phyloP scores from a whole-genome alignment of 306 rosid genomes.

The Gastrolobium villosum region DNA sequence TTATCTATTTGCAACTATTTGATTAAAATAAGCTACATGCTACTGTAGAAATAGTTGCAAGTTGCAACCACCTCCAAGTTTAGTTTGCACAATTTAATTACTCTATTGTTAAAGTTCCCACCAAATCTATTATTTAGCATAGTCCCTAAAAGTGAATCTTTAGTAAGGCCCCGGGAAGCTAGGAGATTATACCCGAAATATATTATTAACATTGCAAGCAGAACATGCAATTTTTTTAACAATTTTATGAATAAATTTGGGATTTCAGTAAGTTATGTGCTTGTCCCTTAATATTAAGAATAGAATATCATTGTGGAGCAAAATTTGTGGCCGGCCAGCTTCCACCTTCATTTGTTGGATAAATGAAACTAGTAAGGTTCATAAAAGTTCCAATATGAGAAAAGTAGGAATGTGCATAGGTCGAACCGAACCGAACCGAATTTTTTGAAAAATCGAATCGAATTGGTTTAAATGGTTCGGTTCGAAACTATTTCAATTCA shows the following conservation, averaged over 20 bases:
- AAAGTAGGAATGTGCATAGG: too few relatives aligned
- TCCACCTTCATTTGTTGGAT: constrained; percentile 65
- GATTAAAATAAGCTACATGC: constrained; percentile 34
- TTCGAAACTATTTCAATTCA: too few relatives aligned
- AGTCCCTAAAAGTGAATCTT: not conserved
- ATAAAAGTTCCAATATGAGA: constrained; percentile 57
- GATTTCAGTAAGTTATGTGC: constrained; percentile 4
- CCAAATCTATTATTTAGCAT: constrained; percentile 2
- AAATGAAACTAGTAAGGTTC: constrained; percentile 42
- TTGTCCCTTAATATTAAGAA: not conserved
- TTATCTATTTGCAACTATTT: constrained; percentile 8
- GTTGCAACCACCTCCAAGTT: constrained; percentile 38
- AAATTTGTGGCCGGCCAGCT: constrained; percentile 52
- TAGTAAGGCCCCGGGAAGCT: constrained; percentile 7
- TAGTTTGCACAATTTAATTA: constrained; percentile 14
- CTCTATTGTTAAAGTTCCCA: constrained; percentile 35
- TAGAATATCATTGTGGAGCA: constrained; percentile 45
- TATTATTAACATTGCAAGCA: not conserved
- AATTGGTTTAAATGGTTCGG: too few relatives aligned
- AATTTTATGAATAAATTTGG: not conserved
- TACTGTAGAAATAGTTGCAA: constrained; percentile 36
- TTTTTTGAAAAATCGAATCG: too few relatives aligned
- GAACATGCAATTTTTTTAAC: not conserved
- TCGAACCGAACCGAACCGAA: too few relatives aligned
- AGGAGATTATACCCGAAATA: constrained; percentile 2